Evolutionary conservation across 1,139 yeast species (phyloP).

Genomic region (Diutina neorugosa): DNA sequence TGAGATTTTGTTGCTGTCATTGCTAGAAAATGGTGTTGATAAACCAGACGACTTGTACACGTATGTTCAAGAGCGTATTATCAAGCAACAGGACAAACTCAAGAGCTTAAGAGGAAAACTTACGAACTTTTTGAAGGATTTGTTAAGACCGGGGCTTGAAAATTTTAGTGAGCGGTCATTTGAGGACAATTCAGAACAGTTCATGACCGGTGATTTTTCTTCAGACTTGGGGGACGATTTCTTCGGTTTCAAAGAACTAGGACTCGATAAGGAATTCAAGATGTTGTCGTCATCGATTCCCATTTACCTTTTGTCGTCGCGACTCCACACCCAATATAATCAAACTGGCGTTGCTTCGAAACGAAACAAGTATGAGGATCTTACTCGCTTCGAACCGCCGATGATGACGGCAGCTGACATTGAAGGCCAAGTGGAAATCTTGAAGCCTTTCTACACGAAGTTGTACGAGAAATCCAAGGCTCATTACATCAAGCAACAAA

Average conservation of each 20-base stretch:
- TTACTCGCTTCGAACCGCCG: constrained; percentile 38
- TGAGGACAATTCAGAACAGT: constrained; percentile 85
- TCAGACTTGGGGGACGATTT: constrained; percentile 91
- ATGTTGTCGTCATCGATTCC: constrained; percentile 80
- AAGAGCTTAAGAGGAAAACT: constrained; percentile 57
- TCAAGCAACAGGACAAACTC: constrained; percentile 58
- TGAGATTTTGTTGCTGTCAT: constrained; percentile 46
- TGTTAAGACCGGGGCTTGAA: constrained; percentile 76
- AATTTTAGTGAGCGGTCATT: constrained; percentile 66
- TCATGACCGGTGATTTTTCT: constrained; percentile 87
- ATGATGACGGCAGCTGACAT: constrained; percentile 40
- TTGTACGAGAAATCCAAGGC: constrained; percentile 41
- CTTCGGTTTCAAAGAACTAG: constrained; percentile 91
- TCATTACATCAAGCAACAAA: constrained; percentile 34
- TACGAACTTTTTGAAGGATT: constrained; percentile 64
- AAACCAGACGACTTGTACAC: constrained; percentile 68
- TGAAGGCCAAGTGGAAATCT: constrained; percentile 41
- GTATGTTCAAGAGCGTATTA: constrained; percentile 62
- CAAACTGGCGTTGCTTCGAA: constrained; percentile 30
- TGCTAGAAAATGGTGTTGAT: constrained; percentile 76
- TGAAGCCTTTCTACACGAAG: constrained; percentile 45
- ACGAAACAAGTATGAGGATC: constrained; percentile 49
- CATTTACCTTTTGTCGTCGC: constrained; percentile 72
- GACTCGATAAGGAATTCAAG: constrained; percentile 89
- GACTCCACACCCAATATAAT: constrained; percentile 44